Conservation (phyloP, 306 rosid genomes). For the Glycine latifolia region DNA sequence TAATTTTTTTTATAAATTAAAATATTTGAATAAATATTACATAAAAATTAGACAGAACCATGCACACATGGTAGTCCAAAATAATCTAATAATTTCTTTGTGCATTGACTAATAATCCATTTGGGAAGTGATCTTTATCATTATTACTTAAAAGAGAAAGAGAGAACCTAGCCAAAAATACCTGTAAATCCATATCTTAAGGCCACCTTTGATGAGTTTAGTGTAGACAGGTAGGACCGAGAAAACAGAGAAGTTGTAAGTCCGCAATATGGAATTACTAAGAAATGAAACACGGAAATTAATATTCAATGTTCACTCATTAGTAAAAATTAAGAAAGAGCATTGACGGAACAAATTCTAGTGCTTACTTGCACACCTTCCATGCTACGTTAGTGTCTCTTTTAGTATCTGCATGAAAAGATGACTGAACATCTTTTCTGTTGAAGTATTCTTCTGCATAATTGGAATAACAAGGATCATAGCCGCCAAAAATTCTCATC, state of each 20-base stretch:
- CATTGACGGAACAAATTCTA: conserved; percentile 12
- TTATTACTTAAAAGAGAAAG: not conserved
- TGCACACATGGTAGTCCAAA: no score
- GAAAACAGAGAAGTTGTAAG: conserved; percentile 58
- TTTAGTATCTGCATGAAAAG: conserved; percentile 49
- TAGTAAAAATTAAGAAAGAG: not conserved
- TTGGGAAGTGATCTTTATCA: not conserved
- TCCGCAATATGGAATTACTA: conserved; percentile 52
- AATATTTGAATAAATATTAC: no score
- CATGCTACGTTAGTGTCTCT: conserved; percentile 46
- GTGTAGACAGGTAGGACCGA: conserved; percentile 63
- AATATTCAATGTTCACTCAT: conserved; percentile 7
- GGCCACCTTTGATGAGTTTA: conserved; percentile 65
- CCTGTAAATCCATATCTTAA: conserved; percentile 72
- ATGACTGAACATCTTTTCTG: conserved; percentile 57
- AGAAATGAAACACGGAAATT: conserved; percentile 12
- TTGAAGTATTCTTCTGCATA: conserved; percentile 62
- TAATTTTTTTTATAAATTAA: no score
- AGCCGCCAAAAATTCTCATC: conserved; percentile 63
- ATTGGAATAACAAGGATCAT: conserved; percentile 63
- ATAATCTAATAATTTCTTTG: no score
- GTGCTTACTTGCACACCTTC: conserved; percentile 62
- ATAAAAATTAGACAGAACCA: no score
- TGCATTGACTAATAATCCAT: not conserved
- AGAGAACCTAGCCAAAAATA: not conserved